Conservation (phyloP, 2,329 filamentous ascomycete species). For the Tolypocladium cylindrosporum region DNA sequence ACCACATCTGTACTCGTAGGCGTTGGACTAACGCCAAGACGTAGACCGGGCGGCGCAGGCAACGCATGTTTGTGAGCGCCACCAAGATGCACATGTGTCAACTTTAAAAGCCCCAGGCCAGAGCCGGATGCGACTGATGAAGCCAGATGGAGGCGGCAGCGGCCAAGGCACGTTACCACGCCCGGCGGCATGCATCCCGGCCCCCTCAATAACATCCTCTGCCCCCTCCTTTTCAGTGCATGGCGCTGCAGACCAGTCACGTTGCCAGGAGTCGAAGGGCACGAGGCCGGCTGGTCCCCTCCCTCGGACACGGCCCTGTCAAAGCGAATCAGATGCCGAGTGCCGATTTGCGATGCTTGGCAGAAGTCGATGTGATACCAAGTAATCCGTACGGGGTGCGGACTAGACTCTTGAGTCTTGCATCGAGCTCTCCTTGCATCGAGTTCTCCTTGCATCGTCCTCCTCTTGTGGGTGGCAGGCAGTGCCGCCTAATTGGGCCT, state of each 20-base stretch:
- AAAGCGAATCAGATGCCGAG: background rate
- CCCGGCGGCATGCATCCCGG: background rate
- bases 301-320: background rate
- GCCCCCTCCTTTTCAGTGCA: background rate
- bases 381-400: no score
- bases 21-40: background rate
- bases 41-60: background rate
- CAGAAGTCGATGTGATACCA: background rate
- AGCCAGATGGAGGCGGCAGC: background rate
- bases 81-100: background rate
- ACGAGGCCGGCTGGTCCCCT: background rate
- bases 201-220: background rate
- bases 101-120: background rate
- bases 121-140: background rate
- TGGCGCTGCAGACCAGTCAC: constrained; percentile 1
- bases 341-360: background rate
- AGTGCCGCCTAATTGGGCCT: background rate
- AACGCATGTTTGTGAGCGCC: background rate
- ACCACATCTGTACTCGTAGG: background rate
- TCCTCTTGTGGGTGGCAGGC: background rate
- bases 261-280: background rate
- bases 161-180: background rate
- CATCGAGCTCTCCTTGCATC: background rate
- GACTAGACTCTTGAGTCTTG: no score
- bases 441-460: background rate